Conservation (phyloP, 164 flowering plant genomes). For the Aristolochia californica region DNA sequence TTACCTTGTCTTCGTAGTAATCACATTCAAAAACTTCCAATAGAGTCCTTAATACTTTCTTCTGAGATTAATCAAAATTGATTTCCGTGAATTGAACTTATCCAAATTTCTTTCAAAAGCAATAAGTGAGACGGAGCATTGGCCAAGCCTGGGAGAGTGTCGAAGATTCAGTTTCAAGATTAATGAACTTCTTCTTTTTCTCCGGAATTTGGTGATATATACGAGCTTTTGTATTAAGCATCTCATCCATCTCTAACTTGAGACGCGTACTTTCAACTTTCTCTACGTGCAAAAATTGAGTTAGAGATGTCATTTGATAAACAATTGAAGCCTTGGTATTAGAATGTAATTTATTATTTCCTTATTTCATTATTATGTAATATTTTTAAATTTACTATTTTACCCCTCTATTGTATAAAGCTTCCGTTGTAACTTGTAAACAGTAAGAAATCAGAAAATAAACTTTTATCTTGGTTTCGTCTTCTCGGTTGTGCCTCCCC, state of each 20-base stretch:
- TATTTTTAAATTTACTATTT: too few species aligned
- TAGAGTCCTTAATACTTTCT: too few species aligned
- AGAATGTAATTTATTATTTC: too few species aligned
- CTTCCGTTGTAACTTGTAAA: too few species aligned
- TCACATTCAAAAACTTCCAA: too few species aligned
- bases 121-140: not conserved
- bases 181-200: conserved; percentile 2
- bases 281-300: not conserved
- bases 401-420: too few species aligned
- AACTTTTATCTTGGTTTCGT: too few species aligned
- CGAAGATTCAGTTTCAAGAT: conserved; percentile 3
- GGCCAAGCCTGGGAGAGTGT: conserved; percentile 6
- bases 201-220: not conserved
- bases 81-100: not conserved
- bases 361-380: too few species aligned
- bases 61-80: not conserved
- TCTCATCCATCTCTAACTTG: not conserved
- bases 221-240: conserved; percentile 1
- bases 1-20: too few species aligned
- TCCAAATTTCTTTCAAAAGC: not conserved
- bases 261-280: conserved; percentile 1
- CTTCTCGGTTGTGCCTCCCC: too few species aligned
- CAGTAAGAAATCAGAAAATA: too few species aligned
- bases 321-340: not conserved
- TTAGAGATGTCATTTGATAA: not conserved